phyloP scores from a whole-genome alignment of 2,329 filamentous ascomycete species.

The Falciphora oryzae region DNA sequence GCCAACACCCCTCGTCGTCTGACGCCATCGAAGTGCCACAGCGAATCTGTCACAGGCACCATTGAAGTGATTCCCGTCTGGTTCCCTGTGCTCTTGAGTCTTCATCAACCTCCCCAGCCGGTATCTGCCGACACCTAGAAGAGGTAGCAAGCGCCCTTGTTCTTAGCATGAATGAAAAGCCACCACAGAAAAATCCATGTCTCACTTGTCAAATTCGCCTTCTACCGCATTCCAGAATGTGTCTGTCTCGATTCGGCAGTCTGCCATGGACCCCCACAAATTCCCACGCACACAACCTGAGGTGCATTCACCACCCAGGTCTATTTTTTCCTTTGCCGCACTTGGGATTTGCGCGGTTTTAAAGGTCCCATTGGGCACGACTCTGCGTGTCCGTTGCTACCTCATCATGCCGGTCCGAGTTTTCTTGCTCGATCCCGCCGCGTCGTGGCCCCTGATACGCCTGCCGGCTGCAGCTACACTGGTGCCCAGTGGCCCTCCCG shows the following conservation, averaged over 20 bases:
- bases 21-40: neutral
- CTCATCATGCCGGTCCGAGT: conserved; percentile 14
- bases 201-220: neutral
- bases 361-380: conserved; percentile 17
- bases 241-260: neutral
- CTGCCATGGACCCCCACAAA: neutral
- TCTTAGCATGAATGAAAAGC: no score
- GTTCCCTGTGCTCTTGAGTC: no score
- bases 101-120: no score
- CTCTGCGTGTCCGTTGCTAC: conserved; percentile 13
- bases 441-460: neutral
- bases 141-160: no score
- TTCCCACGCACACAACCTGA: neutral
- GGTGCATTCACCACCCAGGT: neutral
- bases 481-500: neutral
- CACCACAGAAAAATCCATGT: neutral
- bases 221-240: neutral
- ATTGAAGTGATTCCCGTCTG: no score
- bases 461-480: neutral
- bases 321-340: conserved; percentile 6
- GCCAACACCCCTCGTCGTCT: neutral
- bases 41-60: no score
- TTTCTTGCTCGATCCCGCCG: neutral
- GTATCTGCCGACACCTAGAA: no score
- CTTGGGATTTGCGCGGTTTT: conserved; percentile 8